Evolutionary conservation across 1,284 basidiomycete species (phyloP).

Genomic region (Sutorius eximius): DNA sequence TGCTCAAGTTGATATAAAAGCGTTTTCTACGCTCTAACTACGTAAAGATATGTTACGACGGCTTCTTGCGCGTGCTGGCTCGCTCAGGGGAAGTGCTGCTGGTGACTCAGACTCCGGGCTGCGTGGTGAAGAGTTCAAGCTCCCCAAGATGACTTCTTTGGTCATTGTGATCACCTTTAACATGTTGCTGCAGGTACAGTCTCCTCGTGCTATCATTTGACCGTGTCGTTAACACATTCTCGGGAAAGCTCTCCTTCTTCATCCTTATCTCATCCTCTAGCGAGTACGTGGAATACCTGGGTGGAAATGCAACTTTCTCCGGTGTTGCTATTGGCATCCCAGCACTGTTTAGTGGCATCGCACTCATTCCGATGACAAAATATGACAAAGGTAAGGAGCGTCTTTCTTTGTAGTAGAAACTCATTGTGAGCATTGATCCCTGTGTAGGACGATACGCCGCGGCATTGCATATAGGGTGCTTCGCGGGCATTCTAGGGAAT

Average conservation of each 20-base stretch:
- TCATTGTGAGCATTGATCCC: background rate
- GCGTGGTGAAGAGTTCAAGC: slow-evolving; percentile 42
- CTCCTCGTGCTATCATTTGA: no score
- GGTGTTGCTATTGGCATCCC: slow-evolving; percentile 69
- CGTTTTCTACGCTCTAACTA: background rate
- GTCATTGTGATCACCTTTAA: slow-evolving; percentile 45
- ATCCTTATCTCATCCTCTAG: slow-evolving; percentile 67
- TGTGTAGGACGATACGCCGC: slow-evolving; percentile 50
- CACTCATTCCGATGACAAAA: slow-evolving; percentile 56
- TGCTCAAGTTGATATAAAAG: background rate
- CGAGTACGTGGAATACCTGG: slow-evolving; percentile 59
- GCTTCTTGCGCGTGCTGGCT: background rate
- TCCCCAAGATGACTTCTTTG: slow-evolving; percentile 46
- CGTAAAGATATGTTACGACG: slow-evolving; percentile 8
- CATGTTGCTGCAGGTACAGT: slow-evolving; percentile 45
- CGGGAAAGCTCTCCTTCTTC: slow-evolving; percentile 59
- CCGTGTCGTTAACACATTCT: background rate
- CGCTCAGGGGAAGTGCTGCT: background rate
- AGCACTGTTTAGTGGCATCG: slow-evolving; percentile 38
- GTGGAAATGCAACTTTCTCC: slow-evolving; percentile 64
- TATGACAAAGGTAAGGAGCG: slow-evolving; percentile 50
- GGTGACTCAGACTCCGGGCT: background rate
- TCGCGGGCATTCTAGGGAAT: slow-evolving; percentile 43
- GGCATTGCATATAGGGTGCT: slow-evolving; percentile 46
- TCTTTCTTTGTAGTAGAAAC: background rate